A percentile compares a stretch with the other conserved stretches of the same genome.
phyloP scores from a whole-genome alignment of 2,329 filamentous ascomycete genomes.

The Aspergillus hiratsukae region DNA sequence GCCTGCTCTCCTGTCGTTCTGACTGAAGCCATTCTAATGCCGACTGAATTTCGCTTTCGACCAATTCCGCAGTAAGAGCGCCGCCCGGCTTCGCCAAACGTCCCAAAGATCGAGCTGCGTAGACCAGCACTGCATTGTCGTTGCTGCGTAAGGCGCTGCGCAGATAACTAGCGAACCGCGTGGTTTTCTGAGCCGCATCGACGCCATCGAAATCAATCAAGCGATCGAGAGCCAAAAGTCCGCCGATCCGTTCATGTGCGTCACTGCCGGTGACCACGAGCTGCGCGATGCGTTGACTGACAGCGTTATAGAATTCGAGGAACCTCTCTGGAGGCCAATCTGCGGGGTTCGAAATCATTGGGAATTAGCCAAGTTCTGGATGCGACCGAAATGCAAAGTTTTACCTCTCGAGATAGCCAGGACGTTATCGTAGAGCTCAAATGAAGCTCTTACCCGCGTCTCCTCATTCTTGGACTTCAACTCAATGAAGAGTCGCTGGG shows the following conservation, averaged over 20 bases:
- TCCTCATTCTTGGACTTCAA: conserved; percentile 55
- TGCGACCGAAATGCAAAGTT: background rate
- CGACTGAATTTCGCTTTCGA: conserved; percentile 94
- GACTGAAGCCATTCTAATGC: conserved; percentile 96
- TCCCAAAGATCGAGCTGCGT: conserved; percentile 82
- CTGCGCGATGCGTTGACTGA: conserved; percentile 61
- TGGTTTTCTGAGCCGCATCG: conserved; percentile 88
- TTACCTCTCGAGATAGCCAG: conserved; percentile 45
- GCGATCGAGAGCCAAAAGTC: conserved; percentile 84
- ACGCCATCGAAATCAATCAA: conserved; percentile 96
- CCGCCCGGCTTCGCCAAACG: conserved; percentile 89
- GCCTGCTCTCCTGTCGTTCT: conserved; percentile 85
- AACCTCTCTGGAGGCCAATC: conserved; percentile 82
- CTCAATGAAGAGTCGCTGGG: conserved; percentile 54
- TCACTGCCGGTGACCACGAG: conserved; percentile 83
- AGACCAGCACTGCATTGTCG: conserved; percentile 84
- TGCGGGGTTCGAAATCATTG: conserved; percentile 24
- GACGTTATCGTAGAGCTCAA: conserved; percentile 45
- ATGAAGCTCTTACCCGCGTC: conserved; percentile 45
- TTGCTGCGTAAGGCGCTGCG: conserved; percentile 84
- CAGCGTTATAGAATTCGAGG: conserved; percentile 61
- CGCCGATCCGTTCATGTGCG: conserved; percentile 82
- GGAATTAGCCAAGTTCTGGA: conserved; percentile 9
- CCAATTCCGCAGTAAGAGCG: conserved; percentile 87
- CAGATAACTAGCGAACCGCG: conserved; percentile 86